phyloP scores from a whole-genome alignment of 108 stramenopile species.

The Schizochytrium sp. region DNA sequence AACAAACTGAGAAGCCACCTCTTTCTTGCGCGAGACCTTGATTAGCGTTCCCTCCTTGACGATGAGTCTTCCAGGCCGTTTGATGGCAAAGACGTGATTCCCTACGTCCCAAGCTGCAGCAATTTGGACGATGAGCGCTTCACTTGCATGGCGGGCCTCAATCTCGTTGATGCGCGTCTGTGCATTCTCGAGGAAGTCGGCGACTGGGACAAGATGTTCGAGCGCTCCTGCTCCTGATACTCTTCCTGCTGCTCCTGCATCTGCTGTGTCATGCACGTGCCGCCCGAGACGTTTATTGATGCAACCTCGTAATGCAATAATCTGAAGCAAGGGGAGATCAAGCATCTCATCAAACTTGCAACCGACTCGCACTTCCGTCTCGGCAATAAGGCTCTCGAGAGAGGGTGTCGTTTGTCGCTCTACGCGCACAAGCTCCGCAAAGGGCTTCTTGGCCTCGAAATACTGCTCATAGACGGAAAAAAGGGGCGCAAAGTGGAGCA shows the following conservation, averaged over 20 bases:
- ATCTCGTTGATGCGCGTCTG: not conserved
- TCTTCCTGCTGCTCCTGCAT: too few relatives aligned
- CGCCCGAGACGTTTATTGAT: not conserved
- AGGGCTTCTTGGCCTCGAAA: not conserved
- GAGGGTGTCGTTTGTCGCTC: not conserved
- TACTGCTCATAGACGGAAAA: not conserved
- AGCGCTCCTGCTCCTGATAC: too few relatives aligned
- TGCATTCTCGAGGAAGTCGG: not conserved
- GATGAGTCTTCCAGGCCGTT: not conserved
- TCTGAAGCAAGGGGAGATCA: not conserved
- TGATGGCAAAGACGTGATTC: not conserved
- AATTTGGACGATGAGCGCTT: not conserved
- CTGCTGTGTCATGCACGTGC: not conserved
- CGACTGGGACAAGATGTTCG: not conserved
- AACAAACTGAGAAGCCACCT: not conserved
- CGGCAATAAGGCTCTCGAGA: not conserved
- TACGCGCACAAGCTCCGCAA: not conserved
- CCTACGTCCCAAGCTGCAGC: not conserved
- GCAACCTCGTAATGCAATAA: not conserved
- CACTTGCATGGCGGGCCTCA: not conserved
- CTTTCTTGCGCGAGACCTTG: not conserved
- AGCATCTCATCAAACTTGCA: not conserved
- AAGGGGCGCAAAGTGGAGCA: not conserved
- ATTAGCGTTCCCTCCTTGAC: not conserved
- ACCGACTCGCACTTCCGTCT: not conserved